These are phyloP conservation scores for Sechiopsis laciniata DNA, from an alignment of 306 rosid genomes.

Conservation along the genomic window DNA sequence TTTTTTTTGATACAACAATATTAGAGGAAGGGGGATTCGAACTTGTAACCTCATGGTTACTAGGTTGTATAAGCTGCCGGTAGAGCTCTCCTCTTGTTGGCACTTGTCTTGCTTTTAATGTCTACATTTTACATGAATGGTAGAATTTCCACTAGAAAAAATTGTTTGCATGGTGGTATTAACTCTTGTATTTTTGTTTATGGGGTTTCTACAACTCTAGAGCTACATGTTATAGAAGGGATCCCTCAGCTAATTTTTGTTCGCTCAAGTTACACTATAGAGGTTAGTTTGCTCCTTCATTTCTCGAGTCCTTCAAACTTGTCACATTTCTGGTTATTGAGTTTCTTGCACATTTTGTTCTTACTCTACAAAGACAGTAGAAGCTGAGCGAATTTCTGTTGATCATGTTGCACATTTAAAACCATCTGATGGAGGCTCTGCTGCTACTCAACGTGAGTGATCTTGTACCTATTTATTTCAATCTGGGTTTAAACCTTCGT, in stretches of 20 bases:
- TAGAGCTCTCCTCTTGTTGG: too few relatives aligned
- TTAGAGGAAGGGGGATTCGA: too few relatives aligned
- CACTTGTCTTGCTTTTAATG: neutral
- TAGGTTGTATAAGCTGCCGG: too few relatives aligned
- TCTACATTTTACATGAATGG: neutral
- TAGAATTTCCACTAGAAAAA: neutral
- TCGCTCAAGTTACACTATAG: conserved; percentile 81
- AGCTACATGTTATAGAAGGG: conserved; percentile 95
- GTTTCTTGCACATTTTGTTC: neutral
- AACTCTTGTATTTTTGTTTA: neutral
- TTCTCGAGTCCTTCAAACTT: neutral
- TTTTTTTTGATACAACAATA: too few relatives aligned
- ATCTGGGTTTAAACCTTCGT: conserved; percentile 18
- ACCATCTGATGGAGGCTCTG: conserved; percentile 98
- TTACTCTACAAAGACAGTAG: conserved; percentile 62
- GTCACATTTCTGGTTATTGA: conserved; percentile 9
- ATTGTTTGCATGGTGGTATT: conserved; percentile 11
- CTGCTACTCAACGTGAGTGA: conserved; percentile 80
- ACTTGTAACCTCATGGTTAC: too few relatives aligned
- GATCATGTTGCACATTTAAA: conserved; percentile 97
- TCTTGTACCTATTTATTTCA: conserved; percentile 18
- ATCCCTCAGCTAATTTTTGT: conserved; percentile 85
- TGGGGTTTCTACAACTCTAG: conserved; percentile 41
- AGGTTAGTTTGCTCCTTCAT: conserved; percentile 38
- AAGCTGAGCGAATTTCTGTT: conserved; percentile 95